Percentiles rank a stretch among this genome's conserved stretches.
phyloP scores from a whole-genome alignment of 495 filamentous ascomycete species.

The Aspergillus nidulans region DNA sequence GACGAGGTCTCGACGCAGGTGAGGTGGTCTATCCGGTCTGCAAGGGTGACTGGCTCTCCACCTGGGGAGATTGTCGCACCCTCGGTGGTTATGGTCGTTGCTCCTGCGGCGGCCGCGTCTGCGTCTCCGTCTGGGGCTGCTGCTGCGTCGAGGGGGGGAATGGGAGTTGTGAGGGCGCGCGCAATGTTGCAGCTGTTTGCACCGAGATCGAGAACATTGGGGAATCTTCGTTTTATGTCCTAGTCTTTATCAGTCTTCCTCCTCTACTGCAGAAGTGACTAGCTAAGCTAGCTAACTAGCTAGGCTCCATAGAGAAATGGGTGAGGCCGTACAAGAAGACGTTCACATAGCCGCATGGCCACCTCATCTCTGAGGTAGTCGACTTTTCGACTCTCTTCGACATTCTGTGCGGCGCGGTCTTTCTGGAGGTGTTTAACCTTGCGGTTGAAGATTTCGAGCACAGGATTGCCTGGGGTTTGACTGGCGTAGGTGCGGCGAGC shows the following conservation, averaged over 20 bases:
- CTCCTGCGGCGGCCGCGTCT: background rate
- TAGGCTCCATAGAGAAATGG: background rate
- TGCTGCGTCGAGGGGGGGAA: slow-evolving; percentile 51
- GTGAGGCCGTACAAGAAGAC: slow-evolving; percentile 61
- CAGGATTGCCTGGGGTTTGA: slow-evolving; percentile 68
- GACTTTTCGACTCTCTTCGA: slow-evolving; percentile 65
- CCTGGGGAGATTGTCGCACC: background rate
- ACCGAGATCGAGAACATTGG: slow-evolving; percentile 84
- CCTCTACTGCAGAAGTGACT: background rate
- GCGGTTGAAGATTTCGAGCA: slow-evolving; percentile 87
- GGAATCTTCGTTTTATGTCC: slow-evolving; percentile 88
- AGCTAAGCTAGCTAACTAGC: background rate
- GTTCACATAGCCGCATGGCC: slow-evolving; percentile 76
- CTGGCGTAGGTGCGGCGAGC: slow-evolving; percentile 61
- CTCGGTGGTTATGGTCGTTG: background rate
- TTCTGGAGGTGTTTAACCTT: slow-evolving; percentile 83
- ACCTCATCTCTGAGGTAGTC: slow-evolving; percentile 95
- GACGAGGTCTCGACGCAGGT: slow-evolving; percentile 77
- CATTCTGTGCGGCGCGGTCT: slow-evolving; percentile 72
- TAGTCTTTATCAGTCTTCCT: slow-evolving; percentile 25
- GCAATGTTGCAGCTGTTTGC: slow-evolving; percentile 96
- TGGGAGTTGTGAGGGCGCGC: slow-evolving; percentile 63
- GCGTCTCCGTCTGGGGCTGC: slow-evolving; percentile 13
- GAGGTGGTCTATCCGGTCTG: slow-evolving; percentile 62
- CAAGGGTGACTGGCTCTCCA: slow-evolving; percentile 48